Conservation (phyloP, 345 rosid species). For the Schrenkiella parvula region DNA sequence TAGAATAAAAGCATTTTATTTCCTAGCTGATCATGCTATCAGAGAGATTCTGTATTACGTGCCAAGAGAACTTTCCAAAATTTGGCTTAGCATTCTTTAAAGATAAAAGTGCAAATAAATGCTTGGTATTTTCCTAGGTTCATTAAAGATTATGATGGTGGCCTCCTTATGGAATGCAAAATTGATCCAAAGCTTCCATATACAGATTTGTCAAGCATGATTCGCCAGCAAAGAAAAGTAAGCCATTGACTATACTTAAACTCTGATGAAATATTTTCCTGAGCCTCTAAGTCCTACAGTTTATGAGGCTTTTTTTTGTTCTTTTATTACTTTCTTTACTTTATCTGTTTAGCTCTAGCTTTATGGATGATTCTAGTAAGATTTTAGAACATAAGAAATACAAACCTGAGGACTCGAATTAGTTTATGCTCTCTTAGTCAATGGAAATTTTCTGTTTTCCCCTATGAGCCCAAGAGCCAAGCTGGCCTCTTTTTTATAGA, state of each 20-base stretch:
- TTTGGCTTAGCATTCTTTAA: neutral
- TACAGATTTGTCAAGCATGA: slow-evolving; percentile 87
- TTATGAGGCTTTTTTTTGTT: neutral
- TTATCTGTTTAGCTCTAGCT: neutral
- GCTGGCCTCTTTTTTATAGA: neutral
- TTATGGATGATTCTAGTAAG: neutral
- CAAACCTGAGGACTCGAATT: neutral
- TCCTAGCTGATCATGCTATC: slow-evolving; percentile 1
- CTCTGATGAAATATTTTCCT: neutral
- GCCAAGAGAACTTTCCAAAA: neutral
- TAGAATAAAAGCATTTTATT: neutral
- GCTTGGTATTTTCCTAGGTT: slow-evolving; percentile 43
- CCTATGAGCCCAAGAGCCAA: neutral
- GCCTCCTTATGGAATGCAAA: slow-evolving; percentile 98
- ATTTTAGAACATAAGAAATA: neutral
- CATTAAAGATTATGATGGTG: slow-evolving; percentile 98
- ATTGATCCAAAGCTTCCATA: slow-evolving; percentile 97
- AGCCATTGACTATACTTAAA: neutral
- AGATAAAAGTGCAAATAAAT: slow-evolving; percentile 3
- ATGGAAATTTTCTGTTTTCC: neutral
- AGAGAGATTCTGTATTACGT: neutral
- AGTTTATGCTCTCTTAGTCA: neutral
- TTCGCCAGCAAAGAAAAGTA: slow-evolving; percentile 90
- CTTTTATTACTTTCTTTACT: neutral
- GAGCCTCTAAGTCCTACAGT: neutral